phyloP scores from a whole-genome alignment of 202 grass and related monocot genomes.

The Zizania palustris region DNA sequence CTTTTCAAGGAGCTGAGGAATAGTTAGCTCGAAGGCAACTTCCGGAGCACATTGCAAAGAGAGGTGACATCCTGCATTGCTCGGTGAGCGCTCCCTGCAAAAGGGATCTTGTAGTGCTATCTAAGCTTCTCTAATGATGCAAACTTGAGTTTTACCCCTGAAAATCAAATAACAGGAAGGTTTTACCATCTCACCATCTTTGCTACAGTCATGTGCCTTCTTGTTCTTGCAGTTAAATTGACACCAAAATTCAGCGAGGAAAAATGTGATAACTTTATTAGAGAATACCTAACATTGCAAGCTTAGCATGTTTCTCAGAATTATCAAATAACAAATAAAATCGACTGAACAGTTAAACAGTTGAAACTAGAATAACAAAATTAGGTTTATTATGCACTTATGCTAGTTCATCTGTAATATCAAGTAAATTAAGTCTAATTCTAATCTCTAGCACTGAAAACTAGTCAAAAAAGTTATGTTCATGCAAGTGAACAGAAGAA shows the following conservation, averaged over 20 bases:
- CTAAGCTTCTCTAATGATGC: constrained; percentile 54
- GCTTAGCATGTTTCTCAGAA: constrained; percentile 5
- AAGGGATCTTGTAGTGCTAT: constrained; percentile 60
- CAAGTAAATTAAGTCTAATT: constrained; percentile 4
- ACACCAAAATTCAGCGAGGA: constrained; percentile 6
- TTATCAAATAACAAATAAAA: constrained; percentile 2
- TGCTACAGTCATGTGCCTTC: constrained; percentile 3
- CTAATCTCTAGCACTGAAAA: constrained; percentile 32
- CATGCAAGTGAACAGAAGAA: constrained; percentile 35
- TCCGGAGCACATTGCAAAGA: constrained; percentile 72
- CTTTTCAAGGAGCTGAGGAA: no score
- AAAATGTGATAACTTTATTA: constrained; percentile 1
- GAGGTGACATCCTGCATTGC: constrained; percentile 82
- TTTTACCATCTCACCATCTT: constrained; percentile 22
- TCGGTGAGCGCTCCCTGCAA: constrained; percentile 61
- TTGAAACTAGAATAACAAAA: constrained; percentile 27
- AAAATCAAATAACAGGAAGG: constrained; percentile 33
- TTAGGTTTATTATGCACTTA: constrained; percentile 21
- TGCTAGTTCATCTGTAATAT: constrained; percentile 24
- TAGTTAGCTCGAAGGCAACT: constrained; percentile 65
- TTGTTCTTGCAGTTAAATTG: constrained; percentile 11
- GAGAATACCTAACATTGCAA: constrained; percentile 2
- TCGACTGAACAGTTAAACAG: constrained; percentile 3
- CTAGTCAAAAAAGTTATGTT: constrained; percentile 34
- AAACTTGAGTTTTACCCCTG: constrained; percentile 60